Percentiles rank a stretch among this genome's conserved stretches.
Evolutionary conservation across 2,329 filamentous ascomycete genomes (phyloP).

Genomic region (Scytalidium lignicola): DNA sequence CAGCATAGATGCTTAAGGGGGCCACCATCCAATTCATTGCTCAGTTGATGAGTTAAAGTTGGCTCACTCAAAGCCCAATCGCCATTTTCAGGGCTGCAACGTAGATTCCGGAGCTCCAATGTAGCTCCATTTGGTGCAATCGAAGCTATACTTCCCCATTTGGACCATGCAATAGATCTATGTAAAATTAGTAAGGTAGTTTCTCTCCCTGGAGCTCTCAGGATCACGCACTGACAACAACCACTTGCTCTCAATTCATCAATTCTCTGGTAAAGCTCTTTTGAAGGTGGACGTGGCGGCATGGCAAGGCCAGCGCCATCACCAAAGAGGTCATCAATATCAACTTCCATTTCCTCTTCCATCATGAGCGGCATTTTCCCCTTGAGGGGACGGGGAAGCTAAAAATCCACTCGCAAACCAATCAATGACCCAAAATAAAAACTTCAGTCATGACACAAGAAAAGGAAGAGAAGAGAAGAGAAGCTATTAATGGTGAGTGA

Average conservation of each 20-base stretch:
- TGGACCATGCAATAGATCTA: slow-evolving; percentile 85
- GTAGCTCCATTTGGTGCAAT: slow-evolving; percentile 67
- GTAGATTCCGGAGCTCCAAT: slow-evolving; percentile 69
- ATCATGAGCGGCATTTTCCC: slow-evolving; percentile 46
- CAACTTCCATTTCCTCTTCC: slow-evolving; percentile 52
- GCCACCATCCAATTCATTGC: slow-evolving; percentile 55
- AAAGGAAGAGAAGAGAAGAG: background rate
- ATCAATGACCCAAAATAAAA: too few species aligned
- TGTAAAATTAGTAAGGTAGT: slow-evolving; percentile 2
- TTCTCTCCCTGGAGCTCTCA: background rate
- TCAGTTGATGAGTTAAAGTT: slow-evolving; percentile 56
- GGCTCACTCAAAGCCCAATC: slow-evolving; percentile 73
- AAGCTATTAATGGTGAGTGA: background rate
- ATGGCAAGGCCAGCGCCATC: slow-evolving; percentile 59
- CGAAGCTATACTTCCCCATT: slow-evolving; percentile 76
- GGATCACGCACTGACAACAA: slow-evolving; percentile 66
- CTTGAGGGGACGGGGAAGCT: background rate
- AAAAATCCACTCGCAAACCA: background rate
- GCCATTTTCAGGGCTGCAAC: slow-evolving; percentile 62
- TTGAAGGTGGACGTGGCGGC: slow-evolving; percentile 49
- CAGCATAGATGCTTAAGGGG: slow-evolving; percentile 77
- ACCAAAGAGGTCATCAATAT: slow-evolving; percentile 71
- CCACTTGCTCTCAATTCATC: slow-evolving; percentile 72
- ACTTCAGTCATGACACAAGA: background rate
- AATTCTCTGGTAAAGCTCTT: slow-evolving; percentile 65